These are phyloP conservation scores for Myotisia sp. DNA, from an alignment of 2,329 filamentous ascomycete genomes.

Conservation along the genomic window DNA sequence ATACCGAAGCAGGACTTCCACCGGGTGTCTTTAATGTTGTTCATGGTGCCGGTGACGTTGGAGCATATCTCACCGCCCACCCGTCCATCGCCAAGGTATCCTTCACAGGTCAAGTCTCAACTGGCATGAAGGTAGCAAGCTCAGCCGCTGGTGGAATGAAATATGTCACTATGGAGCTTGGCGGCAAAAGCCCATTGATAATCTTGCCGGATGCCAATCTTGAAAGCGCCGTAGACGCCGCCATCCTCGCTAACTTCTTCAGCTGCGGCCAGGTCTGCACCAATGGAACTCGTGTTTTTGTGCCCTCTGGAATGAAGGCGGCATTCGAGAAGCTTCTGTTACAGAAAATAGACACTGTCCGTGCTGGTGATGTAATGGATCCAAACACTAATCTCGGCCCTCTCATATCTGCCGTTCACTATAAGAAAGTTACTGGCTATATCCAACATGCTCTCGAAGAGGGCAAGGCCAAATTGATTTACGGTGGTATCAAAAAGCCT, in stretches of 20 bases:
- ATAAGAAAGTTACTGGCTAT: conserved; percentile 63
- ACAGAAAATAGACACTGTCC: conserved; percentile 54
- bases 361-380: conserved; percentile 60
- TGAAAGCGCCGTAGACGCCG: conserved; percentile 69
- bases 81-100: conserved; percentile 66
- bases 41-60: conserved; percentile 65
- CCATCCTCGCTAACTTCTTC: conserved; percentile 91
- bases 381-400: conserved; percentile 68
- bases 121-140: conserved; percentile 66
- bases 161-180: conserved; percentile 83
- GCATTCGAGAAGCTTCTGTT: conserved; percentile 56
- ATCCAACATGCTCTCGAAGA: conserved; percentile 58
- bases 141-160: conserved; percentile 68
- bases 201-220: conserved; percentile 67
- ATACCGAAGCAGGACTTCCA: conserved; percentile 63
- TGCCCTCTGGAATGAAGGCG: conserved; percentile 51
- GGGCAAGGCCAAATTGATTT: conserved; percentile 61
- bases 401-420: conserved; percentile 58
- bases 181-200: conserved; percentile 70
- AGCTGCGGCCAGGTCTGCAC: conserved; percentile 85
- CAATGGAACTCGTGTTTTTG: conserved; percentile 78
- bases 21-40: conserved; percentile 78
- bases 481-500: conserved; percentile 43
- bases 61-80: conserved; percentile 60
- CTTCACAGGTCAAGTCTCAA: conserved; percentile 77